Percentiles rank a stretch among this genome's conserved stretches.
Evolutionary conservation across 2,329 filamentous ascomycete genomes (phyloP).

Genomic region (Lojkania enalia): DNA sequence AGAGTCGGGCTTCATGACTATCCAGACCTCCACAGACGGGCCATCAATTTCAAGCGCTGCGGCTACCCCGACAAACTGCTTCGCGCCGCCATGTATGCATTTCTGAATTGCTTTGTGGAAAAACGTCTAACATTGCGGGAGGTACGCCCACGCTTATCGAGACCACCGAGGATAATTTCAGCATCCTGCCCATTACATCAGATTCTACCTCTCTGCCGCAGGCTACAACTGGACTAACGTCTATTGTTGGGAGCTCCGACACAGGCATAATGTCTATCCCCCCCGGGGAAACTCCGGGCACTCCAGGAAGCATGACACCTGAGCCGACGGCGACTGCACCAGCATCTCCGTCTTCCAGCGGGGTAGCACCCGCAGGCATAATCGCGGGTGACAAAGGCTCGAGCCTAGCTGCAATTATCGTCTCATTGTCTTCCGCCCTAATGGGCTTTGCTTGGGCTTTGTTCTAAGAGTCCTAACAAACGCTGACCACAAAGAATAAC

Average conservation of each 20-base stretch:
- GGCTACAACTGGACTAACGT: conserved; percentile 3
- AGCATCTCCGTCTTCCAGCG: conserved; percentile 3
- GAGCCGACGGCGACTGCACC: conserved; percentile 1
- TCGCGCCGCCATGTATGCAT: no score
- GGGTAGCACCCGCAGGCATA: background rate
- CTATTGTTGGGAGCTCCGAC: conserved; percentile 6
- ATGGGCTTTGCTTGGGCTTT: conserved; percentile 33
- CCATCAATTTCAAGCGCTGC: no score
- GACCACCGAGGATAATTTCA: background rate
- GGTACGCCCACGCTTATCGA: background rate
- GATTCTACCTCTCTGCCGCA: conserved; percentile 6
- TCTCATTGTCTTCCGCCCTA: conserved; percentile 22
- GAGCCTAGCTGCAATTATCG: conserved; percentile 20
- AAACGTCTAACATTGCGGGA: background rate
- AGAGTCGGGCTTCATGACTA: conserved; percentile 28
- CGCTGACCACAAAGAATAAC: no score
- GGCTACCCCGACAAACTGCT: no score
- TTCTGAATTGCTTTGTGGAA: background rate
- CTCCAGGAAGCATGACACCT: background rate
- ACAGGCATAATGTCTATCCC: conserved; percentile 25
- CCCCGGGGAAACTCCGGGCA: conserved; percentile 25
- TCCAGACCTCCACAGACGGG: conserved; percentile 33
- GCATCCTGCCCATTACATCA: conserved; percentile 6
- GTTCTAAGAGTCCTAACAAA: conserved; percentile 16
- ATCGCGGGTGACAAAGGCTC: conserved; percentile 16